Evolutionary conservation across 2,329 filamentous ascomycete genomes (phyloP).

Genomic region (Alternaria atra): DNA sequence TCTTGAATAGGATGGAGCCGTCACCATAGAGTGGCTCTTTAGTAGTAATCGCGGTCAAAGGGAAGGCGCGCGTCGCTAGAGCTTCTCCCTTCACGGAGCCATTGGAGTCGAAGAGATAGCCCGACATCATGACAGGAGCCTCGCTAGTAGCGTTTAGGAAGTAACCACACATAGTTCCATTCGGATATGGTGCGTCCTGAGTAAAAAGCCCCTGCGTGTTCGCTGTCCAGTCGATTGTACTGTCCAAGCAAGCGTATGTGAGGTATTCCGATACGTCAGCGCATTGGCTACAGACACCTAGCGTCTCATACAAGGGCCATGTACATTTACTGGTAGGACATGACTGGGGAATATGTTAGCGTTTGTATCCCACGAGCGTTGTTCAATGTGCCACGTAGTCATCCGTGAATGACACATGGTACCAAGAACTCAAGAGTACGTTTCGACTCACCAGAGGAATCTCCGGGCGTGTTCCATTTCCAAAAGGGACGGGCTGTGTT

Average conservation of each 20-base stretch:
- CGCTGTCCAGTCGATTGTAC: constrained; percentile 28
- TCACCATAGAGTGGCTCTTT: constrained; percentile 11
- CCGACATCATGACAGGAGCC: constrained; percentile 26
- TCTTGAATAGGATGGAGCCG: constrained; percentile 32
- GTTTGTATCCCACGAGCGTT: too few relatives aligned
- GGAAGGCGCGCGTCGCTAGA: constrained; percentile 21
- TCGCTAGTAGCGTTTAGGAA: constrained; percentile 34
- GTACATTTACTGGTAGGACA: constrained; percentile 45
- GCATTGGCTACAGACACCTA: constrained; percentile 39
- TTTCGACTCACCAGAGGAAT: too few relatives aligned
- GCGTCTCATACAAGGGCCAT: constrained; percentile 37
- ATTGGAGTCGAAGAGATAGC: constrained; percentile 14
- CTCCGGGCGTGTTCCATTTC: constrained; percentile 33
- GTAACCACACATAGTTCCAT: constrained; percentile 35
- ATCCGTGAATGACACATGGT: too few relatives aligned
- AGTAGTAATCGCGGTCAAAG: too few relatives aligned
- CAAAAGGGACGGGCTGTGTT: constrained; percentile 26
- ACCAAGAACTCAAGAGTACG: too few relatives aligned
- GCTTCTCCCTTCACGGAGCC: constrained; percentile 13
- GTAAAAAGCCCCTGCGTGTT: constrained; percentile 2
- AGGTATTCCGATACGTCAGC: constrained; percentile 19
- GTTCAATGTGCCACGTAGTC: too few relatives aligned
- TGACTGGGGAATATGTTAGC: too few relatives aligned
- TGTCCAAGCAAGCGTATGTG: constrained; percentile 15
- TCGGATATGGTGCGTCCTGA: constrained; percentile 14